Evolutionary conservation across 208 protist genomes (phyloP), one percentile per base, ranked within the genome.

Genomic region (Naegleria gruberi): DNA sequence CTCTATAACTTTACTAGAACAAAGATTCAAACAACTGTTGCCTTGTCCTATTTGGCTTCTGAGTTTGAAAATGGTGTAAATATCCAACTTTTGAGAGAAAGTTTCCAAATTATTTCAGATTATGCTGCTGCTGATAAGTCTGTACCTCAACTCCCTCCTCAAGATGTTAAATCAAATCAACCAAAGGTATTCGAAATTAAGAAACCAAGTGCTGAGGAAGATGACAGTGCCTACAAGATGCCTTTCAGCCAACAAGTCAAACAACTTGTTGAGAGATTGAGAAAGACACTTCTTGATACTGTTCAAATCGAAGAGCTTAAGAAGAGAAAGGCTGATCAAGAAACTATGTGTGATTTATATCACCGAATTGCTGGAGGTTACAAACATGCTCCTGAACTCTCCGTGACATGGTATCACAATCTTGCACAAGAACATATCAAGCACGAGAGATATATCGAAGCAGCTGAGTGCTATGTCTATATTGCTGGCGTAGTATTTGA

Each of bases 261-360:
- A 40, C 23, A 77, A 37, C 37, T 84, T 0, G 40, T 74, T 30
- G 51, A 82, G 43, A 89, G 86, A 41, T 65, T 93, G 73, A 34
- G 55, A 43, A 92, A 92, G 46, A 93, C 92, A 40, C 82, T 93
- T 23, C 37, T 87, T 1, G 92, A 93, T 84, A 91, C 92, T 8
- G 88, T 92, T 37, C 46, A 91, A 46, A 82, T 93, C 12, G 90
- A 43, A 37, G 85, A 92, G 84, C 81, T 90, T 45, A 86, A 92
- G 87, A 57, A 92, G n/a, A 47, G 46, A n/a, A 40, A 90, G 30
- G 89, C 92, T 15, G 93, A 95, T 86, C 55, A 91, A 73, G 93
- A 95, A 51, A 94, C 92, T 2, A 93, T 91, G 44, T 87, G 90
- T 30, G 93, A 95, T 30, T 37, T 94, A 0, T 95, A 93, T 82